These are phyloP conservation scores for Heracleum sosnowskyi DNA, from an alignment of 129 eudicot genomes.

Conservation along the genomic window DNA sequence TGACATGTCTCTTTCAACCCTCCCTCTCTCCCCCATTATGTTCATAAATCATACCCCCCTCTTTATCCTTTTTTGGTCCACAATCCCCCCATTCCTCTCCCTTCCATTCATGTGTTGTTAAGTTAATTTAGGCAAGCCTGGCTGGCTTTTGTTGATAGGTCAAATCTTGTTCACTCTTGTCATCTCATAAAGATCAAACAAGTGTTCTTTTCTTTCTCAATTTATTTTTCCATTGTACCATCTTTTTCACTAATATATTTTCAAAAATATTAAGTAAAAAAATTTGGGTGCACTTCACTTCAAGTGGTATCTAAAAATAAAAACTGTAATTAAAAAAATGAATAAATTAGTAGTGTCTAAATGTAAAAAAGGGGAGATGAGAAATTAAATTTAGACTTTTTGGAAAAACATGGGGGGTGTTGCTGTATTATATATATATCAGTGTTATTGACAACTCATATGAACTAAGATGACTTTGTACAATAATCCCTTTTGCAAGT, in stretches of 20 bases:
- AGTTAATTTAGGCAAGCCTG: neutral
- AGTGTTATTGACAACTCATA: neutral
- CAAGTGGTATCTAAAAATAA: too few species aligned
- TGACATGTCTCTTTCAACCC: constrained; percentile 35
- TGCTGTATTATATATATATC: too few species aligned
- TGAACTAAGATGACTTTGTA: neutral
- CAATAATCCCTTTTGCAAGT: neutral
- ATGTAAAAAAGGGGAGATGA: too few species aligned
- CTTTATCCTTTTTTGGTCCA: neutral
- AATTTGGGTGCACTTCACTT: too few species aligned
- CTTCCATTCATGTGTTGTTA: neutral
- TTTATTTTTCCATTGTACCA: too few species aligned
- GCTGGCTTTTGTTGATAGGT: neutral
- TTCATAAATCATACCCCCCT: constrained; percentile 3
- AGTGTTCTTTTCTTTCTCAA: neutral
- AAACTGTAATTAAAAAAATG: too few species aligned
- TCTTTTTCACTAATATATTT: too few species aligned
- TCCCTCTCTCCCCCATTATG: constrained; percentile 6
- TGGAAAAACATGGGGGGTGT: too few species aligned
- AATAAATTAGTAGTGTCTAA: too few species aligned
- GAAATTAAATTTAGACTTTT: too few species aligned
- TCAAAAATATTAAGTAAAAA: too few species aligned
- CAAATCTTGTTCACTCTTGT: neutral
- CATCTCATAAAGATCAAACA: neutral
- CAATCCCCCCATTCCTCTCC: neutral